Percentiles rank a stretch among this genome's conserved stretches.
phyloP scores from a whole-genome alignment of 305 asterid genomes.

The Fraxinus xanthoxyloides region DNA sequence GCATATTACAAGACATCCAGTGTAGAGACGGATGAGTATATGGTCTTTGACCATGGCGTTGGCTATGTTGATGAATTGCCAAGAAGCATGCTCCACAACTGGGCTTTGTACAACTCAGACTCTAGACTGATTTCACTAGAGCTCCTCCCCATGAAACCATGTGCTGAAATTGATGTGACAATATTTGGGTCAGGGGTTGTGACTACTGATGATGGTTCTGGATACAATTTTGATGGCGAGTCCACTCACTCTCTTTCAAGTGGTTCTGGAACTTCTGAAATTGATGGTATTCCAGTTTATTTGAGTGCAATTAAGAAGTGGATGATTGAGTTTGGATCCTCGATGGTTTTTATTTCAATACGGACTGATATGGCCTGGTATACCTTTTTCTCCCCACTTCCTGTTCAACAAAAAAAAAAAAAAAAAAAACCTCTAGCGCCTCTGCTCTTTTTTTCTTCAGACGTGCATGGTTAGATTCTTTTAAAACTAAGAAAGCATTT shows the following conservation, averaged over 20 bases:
- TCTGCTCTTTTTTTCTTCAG: not conserved
- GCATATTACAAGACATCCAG: slow-evolving; percentile 71
- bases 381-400: slow-evolving; percentile 13
- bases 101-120: slow-evolving; percentile 95
- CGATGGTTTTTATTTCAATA: slow-evolving; percentile 74
- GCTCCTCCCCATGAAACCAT: slow-evolving; percentile 89
- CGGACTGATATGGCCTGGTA: slow-evolving; percentile 98
- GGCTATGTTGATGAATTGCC: slow-evolving; percentile 69
- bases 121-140: slow-evolving; percentile 84
- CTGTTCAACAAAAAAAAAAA: not conserved
- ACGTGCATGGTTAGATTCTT: not conserved
- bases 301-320: slow-evolving; percentile 93
- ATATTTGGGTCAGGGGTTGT: slow-evolving; percentile 88
- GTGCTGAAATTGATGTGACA: slow-evolving; percentile 87
- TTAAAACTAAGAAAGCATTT: not conserved
- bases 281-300: slow-evolving; percentile 78
- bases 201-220: slow-evolving; percentile 89
- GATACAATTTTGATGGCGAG: slow-evolving; percentile 72
- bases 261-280: slow-evolving; percentile 46
- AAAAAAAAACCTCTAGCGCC: not conserved
- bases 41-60: slow-evolving; percentile 65
- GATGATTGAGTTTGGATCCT: slow-evolving; percentile 90
- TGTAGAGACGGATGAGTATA: slow-evolving; percentile 84
- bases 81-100: slow-evolving; percentile 75
- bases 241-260: slow-evolving; percentile 49